Evolutionary conservation across 306 rosid species (phyloP).

Genomic region (Quercus cerris): DNA sequence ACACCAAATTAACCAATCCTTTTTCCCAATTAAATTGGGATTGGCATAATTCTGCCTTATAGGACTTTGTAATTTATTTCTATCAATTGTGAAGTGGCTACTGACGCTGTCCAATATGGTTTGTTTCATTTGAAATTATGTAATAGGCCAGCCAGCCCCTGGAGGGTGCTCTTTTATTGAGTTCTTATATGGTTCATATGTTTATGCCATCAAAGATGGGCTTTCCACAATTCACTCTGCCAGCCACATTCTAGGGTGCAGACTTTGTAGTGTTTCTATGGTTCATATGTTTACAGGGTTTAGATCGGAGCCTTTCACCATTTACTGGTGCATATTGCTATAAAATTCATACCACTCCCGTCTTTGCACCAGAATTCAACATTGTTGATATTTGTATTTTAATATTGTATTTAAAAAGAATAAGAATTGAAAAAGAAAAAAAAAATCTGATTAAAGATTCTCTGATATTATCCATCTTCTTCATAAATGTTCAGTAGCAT

Average conservation of each 20-base stretch:
- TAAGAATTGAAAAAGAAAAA: background rate
- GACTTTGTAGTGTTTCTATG: background rate
- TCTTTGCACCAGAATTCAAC: background rate
- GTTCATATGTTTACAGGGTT: background rate
- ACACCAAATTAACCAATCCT: background rate
- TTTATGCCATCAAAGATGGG: background rate
- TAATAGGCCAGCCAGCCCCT: background rate
- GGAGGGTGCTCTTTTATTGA: background rate
- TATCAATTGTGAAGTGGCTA: background rate
- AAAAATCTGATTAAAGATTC: background rate
- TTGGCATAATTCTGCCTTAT: too few relatives aligned
- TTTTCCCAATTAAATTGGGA: too few relatives aligned
- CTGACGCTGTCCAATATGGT: background rate
- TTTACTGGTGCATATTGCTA: too few relatives aligned
- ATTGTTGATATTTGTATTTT: background rate
- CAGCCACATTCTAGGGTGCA: background rate
- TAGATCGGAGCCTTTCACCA: background rate
- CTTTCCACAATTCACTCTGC: too few relatives aligned
- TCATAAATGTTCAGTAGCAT: slow-evolving; percentile 3
- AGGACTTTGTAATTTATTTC: too few relatives aligned
- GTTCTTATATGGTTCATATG: background rate
- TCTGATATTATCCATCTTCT: background rate
- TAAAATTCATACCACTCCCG: background rate
- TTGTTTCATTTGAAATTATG: background rate
- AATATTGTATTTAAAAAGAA: background rate